A percentile compares a stretch with the other conserved stretches of the same genome.
Conservation (phyloP, 495 filamentous ascomycete species). For the Pseudevernia furfuracea region DNA sequence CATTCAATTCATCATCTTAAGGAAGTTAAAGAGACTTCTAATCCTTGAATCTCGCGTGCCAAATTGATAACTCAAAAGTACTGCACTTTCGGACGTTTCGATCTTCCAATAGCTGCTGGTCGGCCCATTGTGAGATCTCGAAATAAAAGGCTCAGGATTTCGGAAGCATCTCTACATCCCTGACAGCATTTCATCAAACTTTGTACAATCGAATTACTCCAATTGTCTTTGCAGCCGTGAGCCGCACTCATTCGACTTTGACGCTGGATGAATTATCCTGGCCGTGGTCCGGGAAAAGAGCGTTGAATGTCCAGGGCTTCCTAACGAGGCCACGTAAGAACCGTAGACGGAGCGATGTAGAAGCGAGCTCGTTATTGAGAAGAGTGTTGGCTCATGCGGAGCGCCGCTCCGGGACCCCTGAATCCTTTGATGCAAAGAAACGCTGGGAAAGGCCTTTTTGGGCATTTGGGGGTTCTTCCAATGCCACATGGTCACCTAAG, state of each 20-base stretch:
- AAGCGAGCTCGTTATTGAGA: neutral
- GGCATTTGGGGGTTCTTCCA: neutral
- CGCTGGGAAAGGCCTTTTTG: neutral
- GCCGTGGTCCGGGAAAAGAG: neutral
- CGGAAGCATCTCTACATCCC: neutral
- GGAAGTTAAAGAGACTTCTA: neutral
- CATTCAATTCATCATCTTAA: neutral
- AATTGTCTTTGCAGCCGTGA: neutral
- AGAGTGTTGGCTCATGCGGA: neutral
- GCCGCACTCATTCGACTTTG: neutral
- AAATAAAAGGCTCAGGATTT: neutral
- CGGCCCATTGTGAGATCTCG: neutral
- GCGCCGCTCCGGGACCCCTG: neutral
- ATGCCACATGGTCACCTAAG: neutral
- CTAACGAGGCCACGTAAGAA: neutral
- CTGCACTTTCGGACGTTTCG: neutral
- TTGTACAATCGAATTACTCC: neutral
- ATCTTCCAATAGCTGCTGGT: neutral
- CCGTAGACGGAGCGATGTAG: neutral
- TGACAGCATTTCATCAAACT: neutral
- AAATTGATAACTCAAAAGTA: neutral
- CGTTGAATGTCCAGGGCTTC: neutral
- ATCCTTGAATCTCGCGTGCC: too few relatives aligned
- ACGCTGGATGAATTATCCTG: neutral
- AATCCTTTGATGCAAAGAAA: neutral